Evolutionary conservation across 495 filamentous ascomycete species (phyloP), one percentile per base, ranked within the genome.

Genomic region (Penicillium herquei): DNA sequence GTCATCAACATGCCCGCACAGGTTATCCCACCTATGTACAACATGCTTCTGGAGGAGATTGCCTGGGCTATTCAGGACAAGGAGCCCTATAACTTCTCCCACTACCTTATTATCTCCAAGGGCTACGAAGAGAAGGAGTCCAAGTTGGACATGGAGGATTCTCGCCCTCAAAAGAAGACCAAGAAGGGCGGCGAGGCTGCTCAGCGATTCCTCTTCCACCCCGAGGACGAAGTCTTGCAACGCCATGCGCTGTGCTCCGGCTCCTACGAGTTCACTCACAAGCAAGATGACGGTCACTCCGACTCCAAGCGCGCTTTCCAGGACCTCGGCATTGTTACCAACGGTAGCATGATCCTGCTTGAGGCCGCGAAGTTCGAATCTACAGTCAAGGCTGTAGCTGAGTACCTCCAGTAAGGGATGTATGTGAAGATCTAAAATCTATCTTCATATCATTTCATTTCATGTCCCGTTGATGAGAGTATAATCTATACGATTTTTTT

Each of bases 221-320:
- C 94, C 3, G 95, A 99, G 71, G 95, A 99, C 66, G 94, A 99
- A 77, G 82, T 92, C 51, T 69, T 97, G 56, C 83, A 93, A 62
- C 81, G 82, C 56, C 79, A 91, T 71, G 87, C 89, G 11, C 51
- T 82, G 32, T 88, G 80, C 51, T 73, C 74, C 40, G 88, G 84
- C 10, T 79, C 78, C 33, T 90, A 86, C 64, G 83, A 87, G 18
- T 97, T 90, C 66, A 84, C 84, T 12, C 93, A 89, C 69, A 82
- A 91, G 66, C 75, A 78, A 42, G 88, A 85, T 34, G 88, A 92
- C 43, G 84, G 88, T 6, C 82, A 85, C 48, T 87, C 91, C 37
- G 95, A 98, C 72, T 89, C 89, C 63, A 97, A 95, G 76, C 75
- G 95, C 51, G 89, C 92, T 3, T 99, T 99, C 69, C 90, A 94